Evolutionary conservation across 768 basidiomycete genomes (phyloP), one percentile per base, ranked within the genome.

Genomic region (Pleurotus sapidus): DNA sequence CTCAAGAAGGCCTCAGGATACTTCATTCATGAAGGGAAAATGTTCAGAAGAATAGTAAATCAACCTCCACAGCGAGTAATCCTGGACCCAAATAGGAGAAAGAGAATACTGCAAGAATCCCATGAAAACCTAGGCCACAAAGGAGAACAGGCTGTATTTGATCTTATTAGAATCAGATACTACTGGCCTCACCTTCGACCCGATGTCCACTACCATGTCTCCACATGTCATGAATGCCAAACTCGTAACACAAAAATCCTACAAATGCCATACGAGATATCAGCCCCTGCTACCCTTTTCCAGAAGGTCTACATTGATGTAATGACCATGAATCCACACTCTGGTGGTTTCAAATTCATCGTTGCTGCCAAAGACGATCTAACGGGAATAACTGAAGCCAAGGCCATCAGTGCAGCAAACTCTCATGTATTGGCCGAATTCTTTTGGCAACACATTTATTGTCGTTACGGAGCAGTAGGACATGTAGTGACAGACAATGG

Each of bases 401-500:
- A 30, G 30, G 30, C 30, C 1, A 30, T 30, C 8, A 30, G 30
- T 9, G 30, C 8, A 6, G 30, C 30, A 8, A 30, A 30, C 8
- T 9, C 30, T 9, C 30, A 30, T 9, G 30, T 30, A 30, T 30
- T 58, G 14, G 65, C 63, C 3, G 61, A 63, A 7, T 74, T 74
- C 53, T 65, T 74, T 4, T 71, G 65, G 61, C 66, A 69, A 48
- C 57, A 74, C 9, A 65, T 74, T 5, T 63, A 69, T 20, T 74
- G 73, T 46, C 56, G 69, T 11, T 74, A 71, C 55, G 72, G 72
- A 15, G 61, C 56, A 0, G 57, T 72, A 5, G 61, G 46, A 15
- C 45, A 65, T 49, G 58, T 70, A 2, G 58, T 64, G 1, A 71
- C 72, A 4, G 72, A 73, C 45, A 73, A 73, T 54, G 68, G 72